Conservation (phyloP, 2,329 filamentous ascomycete genomes). For the Westerdykella aurantiaca region DNA sequence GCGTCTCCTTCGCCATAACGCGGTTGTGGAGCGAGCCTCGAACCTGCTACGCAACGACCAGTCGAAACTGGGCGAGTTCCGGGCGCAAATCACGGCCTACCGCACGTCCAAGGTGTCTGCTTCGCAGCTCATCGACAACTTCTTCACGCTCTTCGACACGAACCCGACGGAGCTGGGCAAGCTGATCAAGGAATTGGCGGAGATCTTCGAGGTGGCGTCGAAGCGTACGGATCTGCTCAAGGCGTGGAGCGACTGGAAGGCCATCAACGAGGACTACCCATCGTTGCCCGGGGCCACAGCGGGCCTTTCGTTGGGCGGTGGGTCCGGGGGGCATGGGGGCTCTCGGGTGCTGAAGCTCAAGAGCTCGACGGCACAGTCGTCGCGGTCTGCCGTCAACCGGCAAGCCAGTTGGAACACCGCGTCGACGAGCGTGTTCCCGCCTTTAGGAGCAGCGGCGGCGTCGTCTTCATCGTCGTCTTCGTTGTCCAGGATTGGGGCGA, state of each 20-base stretch:
- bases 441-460: conserved; percentile 21
- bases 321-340: conserved; percentile 48
- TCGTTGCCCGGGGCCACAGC: conserved; percentile 65
- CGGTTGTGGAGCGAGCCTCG: conserved; percentile 78
- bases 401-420: conserved; percentile 54
- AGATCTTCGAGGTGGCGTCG: conserved; percentile 77
- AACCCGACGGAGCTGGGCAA: conserved; percentile 78
- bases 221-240: conserved; percentile 70
- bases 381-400: conserved; percentile 53
- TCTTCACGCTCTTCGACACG: conserved; percentile 82
- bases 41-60: conserved; percentile 74
- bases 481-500: conserved; percentile 29
- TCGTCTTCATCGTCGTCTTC: conserved; percentile 10
- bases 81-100: conserved; percentile 72
- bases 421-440: conserved; percentile 29
- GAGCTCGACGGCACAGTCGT: conserved; percentile 63
- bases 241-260: conserved; percentile 92
- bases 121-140: conserved; percentile 72
- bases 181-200: conserved; percentile 82
- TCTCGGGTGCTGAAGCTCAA: conserved; percentile 62
- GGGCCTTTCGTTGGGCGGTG: conserved; percentile 36
- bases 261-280: conserved; percentile 93
- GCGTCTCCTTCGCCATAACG: conserved; percentile 69
- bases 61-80: conserved; percentile 71
- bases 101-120: conserved; percentile 64